Conservation (phyloP, 768 basidiomycete genomes). For the Tylopilus rubrobrunneus region DNA sequence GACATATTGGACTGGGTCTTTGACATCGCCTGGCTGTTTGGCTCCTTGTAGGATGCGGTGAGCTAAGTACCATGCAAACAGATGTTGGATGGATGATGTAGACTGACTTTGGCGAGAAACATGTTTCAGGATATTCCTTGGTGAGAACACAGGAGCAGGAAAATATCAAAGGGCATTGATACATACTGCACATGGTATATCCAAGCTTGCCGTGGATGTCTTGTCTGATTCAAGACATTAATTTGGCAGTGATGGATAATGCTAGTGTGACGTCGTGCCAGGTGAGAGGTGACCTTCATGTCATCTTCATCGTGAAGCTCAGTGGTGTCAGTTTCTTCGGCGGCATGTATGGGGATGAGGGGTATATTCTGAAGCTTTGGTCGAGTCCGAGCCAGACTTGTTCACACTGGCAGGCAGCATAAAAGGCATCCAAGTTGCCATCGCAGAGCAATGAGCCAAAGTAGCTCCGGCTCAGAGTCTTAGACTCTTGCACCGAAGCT, state of each 20-base stretch:
- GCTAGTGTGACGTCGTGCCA: slow-evolving; percentile 95
- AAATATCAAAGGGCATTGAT: not conserved
- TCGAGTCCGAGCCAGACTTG: slow-evolving; percentile 68
- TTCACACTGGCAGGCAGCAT: slow-evolving; percentile 77
- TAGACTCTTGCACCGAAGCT: slow-evolving; percentile 61
- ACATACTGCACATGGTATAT: slow-evolving; percentile 91
- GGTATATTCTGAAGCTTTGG: slow-evolving; percentile 36
- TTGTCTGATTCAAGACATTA: slow-evolving; percentile 72
- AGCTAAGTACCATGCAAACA: slow-evolving; percentile 55
- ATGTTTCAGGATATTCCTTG: slow-evolving; percentile 92
- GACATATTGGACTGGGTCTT: not conserved
- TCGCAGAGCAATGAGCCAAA: slow-evolving; percentile 86
- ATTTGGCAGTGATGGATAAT: slow-evolving; percentile 82
- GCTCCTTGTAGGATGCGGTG: slow-evolving; percentile 88
- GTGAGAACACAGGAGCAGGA: not conserved
- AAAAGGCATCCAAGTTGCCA: slow-evolving; percentile 84
- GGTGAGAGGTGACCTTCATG: slow-evolving; percentile 49
- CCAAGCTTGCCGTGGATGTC: slow-evolving; percentile 69
- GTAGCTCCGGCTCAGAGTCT: too few species aligned
- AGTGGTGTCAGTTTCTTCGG: slow-evolving; percentile 18
- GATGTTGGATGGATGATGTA: too few species aligned
- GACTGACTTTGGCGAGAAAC: too few species aligned
- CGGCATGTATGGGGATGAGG: slow-evolving; percentile 53
- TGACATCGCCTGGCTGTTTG: slow-evolving; percentile 62
- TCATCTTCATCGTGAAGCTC: slow-evolving; percentile 29